A percentile compares a stretch with the other conserved stretches of the same genome.
These are phyloP conservation scores for Candida orba DNA, from an alignment of 805 yeast genomes.

Conservation along the genomic window DNA sequence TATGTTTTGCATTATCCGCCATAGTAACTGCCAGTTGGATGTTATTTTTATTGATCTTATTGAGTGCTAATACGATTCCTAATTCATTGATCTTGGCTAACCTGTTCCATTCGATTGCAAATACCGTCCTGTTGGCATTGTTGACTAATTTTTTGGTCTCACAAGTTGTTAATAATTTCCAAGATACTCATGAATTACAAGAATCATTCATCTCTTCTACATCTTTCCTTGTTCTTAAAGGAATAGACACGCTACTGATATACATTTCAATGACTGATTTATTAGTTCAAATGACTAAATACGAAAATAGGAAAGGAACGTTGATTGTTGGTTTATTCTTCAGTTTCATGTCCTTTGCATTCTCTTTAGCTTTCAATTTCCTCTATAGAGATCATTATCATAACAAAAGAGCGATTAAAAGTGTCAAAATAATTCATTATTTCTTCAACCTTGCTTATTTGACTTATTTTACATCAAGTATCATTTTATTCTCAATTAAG, in stretches of 20 bases:
- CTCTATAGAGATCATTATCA: conserved; percentile 7
- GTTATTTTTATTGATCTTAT: conserved; percentile 47
- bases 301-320: conserved; percentile 24
- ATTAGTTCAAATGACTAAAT: conserved; percentile 30
- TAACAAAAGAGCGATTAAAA: background rate
- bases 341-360: conserved; percentile 24
- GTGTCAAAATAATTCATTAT: conserved; percentile 25
- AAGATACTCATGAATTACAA: conserved; percentile 41
- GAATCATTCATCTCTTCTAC: conserved; percentile 30
- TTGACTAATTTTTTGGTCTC: conserved; percentile 37
- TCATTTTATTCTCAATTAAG: conserved; percentile 32
- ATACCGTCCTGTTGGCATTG: conserved; percentile 43
- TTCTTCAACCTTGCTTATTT: conserved; percentile 26
- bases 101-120: conserved; percentile 45
- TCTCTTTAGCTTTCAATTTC: conserved; percentile 16
- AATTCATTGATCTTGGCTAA: conserved; percentile 49
- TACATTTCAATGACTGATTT: conserved; percentile 53
- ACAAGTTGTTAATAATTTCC: conserved; percentile 48
- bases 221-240: conserved; percentile 31
- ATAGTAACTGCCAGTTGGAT: conserved; percentile 65
- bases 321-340: conserved; percentile 27
- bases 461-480: conserved; percentile 24
- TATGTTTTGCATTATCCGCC: conserved; percentile 47
- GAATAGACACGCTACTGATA: conserved; percentile 37
- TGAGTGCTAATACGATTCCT: conserved; percentile 55